Evolutionary conservation across 2,329 filamentous ascomycete species (phyloP), one percentile per base, ranked within the genome.

Genomic region (Chlorencoelia australis): DNA sequence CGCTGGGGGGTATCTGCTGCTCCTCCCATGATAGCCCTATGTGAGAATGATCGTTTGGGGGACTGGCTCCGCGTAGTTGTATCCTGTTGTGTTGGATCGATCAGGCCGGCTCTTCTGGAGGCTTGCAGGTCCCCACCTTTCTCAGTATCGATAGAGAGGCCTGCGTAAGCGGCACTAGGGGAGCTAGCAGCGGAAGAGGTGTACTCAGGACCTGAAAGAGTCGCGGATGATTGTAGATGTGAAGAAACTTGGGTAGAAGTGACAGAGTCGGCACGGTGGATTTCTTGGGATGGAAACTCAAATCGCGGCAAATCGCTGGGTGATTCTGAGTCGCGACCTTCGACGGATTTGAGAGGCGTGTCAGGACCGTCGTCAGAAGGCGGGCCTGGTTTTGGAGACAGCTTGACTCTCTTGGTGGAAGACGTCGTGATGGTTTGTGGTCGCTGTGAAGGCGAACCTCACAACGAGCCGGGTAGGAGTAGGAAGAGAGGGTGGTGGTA

Each of bases 361-460:
- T 58, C 55, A 24, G 49, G 48, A 30, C 48, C 47, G 41, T 36
- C 47, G 36, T 47, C 42, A 18, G 44, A 35, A 29, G 44, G 33
- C 30, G 48, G 47, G 37, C 24, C 43, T 41, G 41, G 39, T 39
- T 49, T 46, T 34, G 53, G 48, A 44, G 71, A 75, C 51, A 79
- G 71, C 71, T 74, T 79, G 68, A 75, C 70, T 75, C 79, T 80
- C 74, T 79, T 80, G 70, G 65, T 68, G 66, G 73, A 79, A 75
- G 75, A 79, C 75, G 75, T 80, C 62, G 70, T 80, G 75, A 71
- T 67, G 59, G n/a, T n/a, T n/a, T n/a, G n/a, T n/a, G n/a, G n/a
- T n/a, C n/a, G n/a, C n/a, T n/a, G n/a, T n/a, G n/a, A n/a, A n/a
- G n/a, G n/a, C n/a, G n/a, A n/a, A n/a, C n/a, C n/a, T n/a, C n/a